Base-by-base conservation (phyloP, 1,284 basidiomycete species). In the Sporisorium iseilematis-ciliati region DNA sequence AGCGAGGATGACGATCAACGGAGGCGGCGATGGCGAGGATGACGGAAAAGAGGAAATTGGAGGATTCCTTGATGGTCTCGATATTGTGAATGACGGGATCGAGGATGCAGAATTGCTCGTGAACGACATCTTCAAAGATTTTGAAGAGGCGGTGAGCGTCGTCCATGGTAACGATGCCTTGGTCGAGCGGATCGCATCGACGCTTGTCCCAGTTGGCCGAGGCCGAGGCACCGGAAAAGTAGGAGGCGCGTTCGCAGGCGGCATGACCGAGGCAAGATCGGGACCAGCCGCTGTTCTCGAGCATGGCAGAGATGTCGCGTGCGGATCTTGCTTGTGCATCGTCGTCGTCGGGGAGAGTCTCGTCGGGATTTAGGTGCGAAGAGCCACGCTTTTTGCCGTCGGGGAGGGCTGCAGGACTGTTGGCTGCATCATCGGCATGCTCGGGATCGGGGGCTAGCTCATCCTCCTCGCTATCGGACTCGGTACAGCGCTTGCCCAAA, bases 11-110 rank as follows among this genome's bases (percentile, higher is more conserved):
- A 49, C 59, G 72, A 45, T 75, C 72, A 38, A 75, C 50, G 29
- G 72, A 75, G 12, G 72, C 56, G 33, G 66, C 72, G 59, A 75
- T 66, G 48, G 72, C 72, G 42, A 75, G 63, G 8, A 75, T 63
- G 52, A 75, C 72, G 18, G 72, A 59, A 23, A 75, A 75, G 59
- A 75, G 72, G 21, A 75, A 75, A n/a, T 75, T 75, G 56, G 72
- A 75, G 7, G 72, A 75, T 33, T 69, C 56, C 49, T 66, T 69
- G 59, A 75, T 60, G 51, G 66, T 75, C 26, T 26, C 52, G 10
- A 75, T 31, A 29, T 75, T 75, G 59, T 75, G 72, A 20, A 75
- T 65, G 58, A 63, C 25, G 12, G 72, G 66, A 16, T 75, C 72
- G 7, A 75, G 59, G 26, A 65, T 53, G 65, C 72, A 69, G 38